Evolutionary conservation across 2,329 filamentous ascomycete genomes (phyloP).

Genomic region (Trichoderma sp.): DNA sequence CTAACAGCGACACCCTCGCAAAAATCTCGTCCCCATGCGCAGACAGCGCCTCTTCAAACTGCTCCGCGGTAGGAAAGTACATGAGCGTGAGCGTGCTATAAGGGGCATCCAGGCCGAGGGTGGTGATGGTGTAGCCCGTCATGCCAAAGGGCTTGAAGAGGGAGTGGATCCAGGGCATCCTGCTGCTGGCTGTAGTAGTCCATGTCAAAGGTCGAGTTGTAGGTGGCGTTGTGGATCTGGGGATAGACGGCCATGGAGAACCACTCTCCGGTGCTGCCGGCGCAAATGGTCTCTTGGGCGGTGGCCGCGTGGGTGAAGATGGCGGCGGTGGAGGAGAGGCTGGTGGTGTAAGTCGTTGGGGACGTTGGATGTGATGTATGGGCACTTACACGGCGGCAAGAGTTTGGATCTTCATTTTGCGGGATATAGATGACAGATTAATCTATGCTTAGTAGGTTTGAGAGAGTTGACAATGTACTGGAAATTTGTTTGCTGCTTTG

Average conservation of each 20-base stretch:
- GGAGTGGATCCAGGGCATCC: not conserved
- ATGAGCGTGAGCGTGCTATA: not conserved
- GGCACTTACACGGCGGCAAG: not conserved
- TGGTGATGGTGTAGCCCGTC: not conserved
- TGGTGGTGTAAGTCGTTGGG: not conserved
- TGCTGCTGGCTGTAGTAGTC: slow-evolving; percentile 3
- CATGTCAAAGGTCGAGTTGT: slow-evolving; percentile 4
- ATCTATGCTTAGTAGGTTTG: not conserved
- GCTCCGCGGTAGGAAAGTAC: not conserved
- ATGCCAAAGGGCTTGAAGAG: not conserved
- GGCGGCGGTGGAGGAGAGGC: not conserved
- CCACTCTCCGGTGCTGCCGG: not conserved
- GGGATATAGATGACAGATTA: not conserved
- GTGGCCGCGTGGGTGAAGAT: not conserved
- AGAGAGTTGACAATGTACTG: not conserved
- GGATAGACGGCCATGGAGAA: not conserved
- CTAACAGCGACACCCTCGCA: not conserved
- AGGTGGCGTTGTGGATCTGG: slow-evolving; percentile 1
- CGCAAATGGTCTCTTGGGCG: not conserved
- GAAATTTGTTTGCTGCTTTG: not conserved
- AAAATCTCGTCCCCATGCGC: not conserved
- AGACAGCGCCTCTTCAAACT: not conserved
- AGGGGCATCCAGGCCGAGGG: not conserved
- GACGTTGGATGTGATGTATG: not conserved
- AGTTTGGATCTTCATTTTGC: not conserved